Conservation (phyloP, 805 yeast species). For the Yamadazyma sp. region DNA sequence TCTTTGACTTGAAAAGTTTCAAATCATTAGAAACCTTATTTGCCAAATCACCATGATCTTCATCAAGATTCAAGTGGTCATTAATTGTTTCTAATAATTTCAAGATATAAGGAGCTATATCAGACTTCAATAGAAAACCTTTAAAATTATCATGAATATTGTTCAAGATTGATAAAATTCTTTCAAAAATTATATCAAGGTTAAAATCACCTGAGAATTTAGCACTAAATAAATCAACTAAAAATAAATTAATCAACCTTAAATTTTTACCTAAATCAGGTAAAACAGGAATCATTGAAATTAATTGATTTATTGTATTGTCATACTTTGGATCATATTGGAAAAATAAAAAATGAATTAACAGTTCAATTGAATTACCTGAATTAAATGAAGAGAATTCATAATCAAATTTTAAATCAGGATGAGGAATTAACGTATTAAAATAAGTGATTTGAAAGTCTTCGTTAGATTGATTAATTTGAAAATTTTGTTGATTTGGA, state of each 20-base stretch:
- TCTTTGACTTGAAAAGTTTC: slow-evolving; percentile 47
- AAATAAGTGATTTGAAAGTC: slow-evolving; percentile 20
- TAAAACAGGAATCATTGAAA: slow-evolving; percentile 31
- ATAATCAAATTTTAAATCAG: slow-evolving; percentile 44
- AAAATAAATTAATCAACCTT: slow-evolving; percentile 15
- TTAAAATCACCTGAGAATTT: slow-evolving; percentile 18
- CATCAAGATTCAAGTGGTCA: slow-evolving; percentile 7
- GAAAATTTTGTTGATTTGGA: background rate
- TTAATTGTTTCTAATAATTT: slow-evolving; percentile 46
- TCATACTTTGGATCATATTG: slow-evolving; percentile 13
- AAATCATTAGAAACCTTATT: slow-evolving; percentile 27
- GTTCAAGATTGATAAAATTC: slow-evolving; percentile 52
- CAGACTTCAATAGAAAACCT: slow-evolving; percentile 67
- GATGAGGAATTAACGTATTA: slow-evolving; percentile 31
- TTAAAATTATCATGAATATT: slow-evolving; percentile 58
- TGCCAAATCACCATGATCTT: slow-evolving; percentile 7
- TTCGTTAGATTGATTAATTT: background rate
- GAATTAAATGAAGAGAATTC: slow-evolving; percentile 36
- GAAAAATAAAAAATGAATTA: slow-evolving; percentile 68
- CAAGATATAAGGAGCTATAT: slow-evolving; percentile 56
- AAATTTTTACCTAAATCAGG: slow-evolving; percentile 31
- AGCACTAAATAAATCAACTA: slow-evolving; percentile 5
- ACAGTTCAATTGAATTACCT: slow-evolving; percentile 63
- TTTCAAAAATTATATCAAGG: slow-evolving; percentile 36
- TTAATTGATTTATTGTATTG: slow-evolving; percentile 16